phyloP scores from a whole-genome alignment of 805 yeast species.

The Kuraishia hungarica region DNA sequence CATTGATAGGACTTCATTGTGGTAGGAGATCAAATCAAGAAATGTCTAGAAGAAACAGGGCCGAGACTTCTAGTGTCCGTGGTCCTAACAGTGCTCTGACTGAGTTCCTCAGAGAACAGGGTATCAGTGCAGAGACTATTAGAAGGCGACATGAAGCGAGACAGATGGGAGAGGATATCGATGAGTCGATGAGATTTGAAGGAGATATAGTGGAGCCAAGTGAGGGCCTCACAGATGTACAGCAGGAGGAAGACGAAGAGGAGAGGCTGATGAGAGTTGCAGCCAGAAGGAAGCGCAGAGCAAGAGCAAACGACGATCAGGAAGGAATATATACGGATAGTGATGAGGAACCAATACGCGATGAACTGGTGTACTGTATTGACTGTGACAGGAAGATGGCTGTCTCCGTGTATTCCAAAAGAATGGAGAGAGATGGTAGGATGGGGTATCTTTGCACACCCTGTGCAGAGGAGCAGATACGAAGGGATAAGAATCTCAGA shows the following conservation, averaged over 20 bases:
- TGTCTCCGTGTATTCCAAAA: constrained; percentile 59
- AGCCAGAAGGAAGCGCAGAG: constrained; percentile 18
- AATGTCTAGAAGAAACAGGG: constrained; percentile 7
- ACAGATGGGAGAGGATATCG: constrained; percentile 12
- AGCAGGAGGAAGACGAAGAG: constrained; percentile 12
- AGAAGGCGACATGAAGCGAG: constrained; percentile 31
- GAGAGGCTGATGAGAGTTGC: constrained; percentile 7
- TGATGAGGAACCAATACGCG: constrained; percentile 18
- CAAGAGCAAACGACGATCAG: constrained; percentile 25
- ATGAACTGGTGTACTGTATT: constrained; percentile 43
- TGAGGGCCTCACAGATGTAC: neutral
- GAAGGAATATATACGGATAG: constrained; percentile 16
- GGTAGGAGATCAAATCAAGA: neutral
- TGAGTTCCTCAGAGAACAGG: constrained; percentile 80
- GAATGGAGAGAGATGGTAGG: constrained; percentile 32
- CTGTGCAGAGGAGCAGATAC: constrained; percentile 38
- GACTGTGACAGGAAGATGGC: constrained; percentile 53
- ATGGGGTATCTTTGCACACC: constrained; percentile 62
- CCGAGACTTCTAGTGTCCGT: constrained; percentile 12
- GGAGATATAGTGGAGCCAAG: constrained; percentile 9
- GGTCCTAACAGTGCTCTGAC: constrained; percentile 87
- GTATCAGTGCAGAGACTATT: constrained; percentile 77
- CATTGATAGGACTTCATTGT: no score
- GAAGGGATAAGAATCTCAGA: constrained; percentile 34
- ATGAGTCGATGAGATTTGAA: constrained; percentile 9